phyloP scores from a whole-genome alignment of 768 basidiomycete genomes.

The Phallus indusiatus region DNA sequence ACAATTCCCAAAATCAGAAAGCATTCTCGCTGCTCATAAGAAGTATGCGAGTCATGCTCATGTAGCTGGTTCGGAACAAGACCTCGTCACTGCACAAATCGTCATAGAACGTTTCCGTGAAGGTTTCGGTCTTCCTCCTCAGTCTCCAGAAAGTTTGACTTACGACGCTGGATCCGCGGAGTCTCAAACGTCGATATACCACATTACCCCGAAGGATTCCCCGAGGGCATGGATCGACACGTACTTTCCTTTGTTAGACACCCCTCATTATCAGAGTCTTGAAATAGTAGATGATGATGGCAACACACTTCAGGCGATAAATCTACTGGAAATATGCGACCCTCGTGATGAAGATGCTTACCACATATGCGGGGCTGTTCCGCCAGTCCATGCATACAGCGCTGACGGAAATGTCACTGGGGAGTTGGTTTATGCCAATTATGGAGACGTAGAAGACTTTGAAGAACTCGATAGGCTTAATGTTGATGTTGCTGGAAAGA shows the following conservation, averaged over 20 bases:
- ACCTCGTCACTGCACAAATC: slow-evolving; percentile 52
- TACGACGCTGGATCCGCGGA: slow-evolving; percentile 60
- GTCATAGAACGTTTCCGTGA: slow-evolving; percentile 61
- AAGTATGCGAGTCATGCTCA: slow-evolving; percentile 61
- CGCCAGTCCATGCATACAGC: slow-evolving; percentile 83
- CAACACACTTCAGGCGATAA: slow-evolving; percentile 52
- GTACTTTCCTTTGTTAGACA: slow-evolving; percentile 86
- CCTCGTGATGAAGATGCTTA: slow-evolving; percentile 64
- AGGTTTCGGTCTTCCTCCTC: slow-evolving; percentile 42
- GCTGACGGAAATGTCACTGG: slow-evolving; percentile 67
- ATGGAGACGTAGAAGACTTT: slow-evolving; percentile 68
- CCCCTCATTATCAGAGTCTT: slow-evolving; percentile 56
- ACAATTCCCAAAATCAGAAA: slow-evolving; percentile 46
- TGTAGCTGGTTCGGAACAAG: slow-evolving; percentile 57
- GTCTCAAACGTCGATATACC: slow-evolving; percentile 59
- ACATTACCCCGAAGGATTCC: slow-evolving; percentile 31
- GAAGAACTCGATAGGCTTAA: slow-evolving; percentile 51
- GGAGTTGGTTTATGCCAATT: slow-evolving; percentile 67
- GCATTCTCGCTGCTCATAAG: slow-evolving; percentile 49
- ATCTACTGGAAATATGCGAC: slow-evolving; percentile 66
- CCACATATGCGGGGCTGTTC: slow-evolving; percentile 54
- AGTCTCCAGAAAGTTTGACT: slow-evolving; percentile 37
- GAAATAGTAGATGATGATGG: slow-evolving; percentile 55
- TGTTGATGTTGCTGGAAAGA: slow-evolving; percentile 63
- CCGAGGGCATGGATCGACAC: slow-evolving; percentile 76